A percentile compares a stretch with the other conserved stretches of the same genome.
Conservation (phyloP, 805 yeast species). For the Jamesozyma spencerorum region DNA sequence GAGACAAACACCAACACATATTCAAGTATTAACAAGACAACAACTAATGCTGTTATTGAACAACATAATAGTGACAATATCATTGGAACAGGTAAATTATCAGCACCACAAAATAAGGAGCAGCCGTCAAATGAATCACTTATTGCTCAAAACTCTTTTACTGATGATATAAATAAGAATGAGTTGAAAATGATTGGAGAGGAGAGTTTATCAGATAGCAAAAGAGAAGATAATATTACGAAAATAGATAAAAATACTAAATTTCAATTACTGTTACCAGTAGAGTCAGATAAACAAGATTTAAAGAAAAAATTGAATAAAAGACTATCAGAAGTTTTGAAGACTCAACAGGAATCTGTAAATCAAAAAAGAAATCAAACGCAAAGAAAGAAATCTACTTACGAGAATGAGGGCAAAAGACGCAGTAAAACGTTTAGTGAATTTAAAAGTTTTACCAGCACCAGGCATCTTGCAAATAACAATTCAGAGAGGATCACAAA, state of each 20-base stretch:
- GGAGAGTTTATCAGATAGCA: not conserved
- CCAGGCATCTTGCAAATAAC: not conserved
- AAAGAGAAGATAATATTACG: not conserved
- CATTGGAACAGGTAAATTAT: not conserved
- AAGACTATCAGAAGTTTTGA: constrained; percentile 25
- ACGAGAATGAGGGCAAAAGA: constrained; percentile 20
- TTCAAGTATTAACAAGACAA: too few species aligned
- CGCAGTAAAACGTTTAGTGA: constrained; percentile 9
- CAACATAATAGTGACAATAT: not conserved
- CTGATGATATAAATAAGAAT: not conserved
- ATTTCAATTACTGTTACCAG: constrained; percentile 22
- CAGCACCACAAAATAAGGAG: too few species aligned
- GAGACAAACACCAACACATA: too few species aligned
- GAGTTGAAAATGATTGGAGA: not conserved
- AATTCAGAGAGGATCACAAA: not conserved
- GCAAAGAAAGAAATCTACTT: constrained; percentile 21
- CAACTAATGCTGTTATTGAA: not conserved
- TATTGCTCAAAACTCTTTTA: too few species aligned
- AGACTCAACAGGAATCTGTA: constrained; percentile 26
- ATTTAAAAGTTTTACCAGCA: constrained; percentile 5
- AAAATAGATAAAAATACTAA: constrained; percentile 23
- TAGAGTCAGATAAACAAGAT: constrained; percentile 19
- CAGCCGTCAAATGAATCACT: too few species aligned
- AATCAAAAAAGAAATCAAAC: constrained; percentile 18
- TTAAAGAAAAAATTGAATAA: constrained; percentile 24